These are phyloP conservation scores for Rubia peregrina DNA, from an alignment of 305 asterid genomes.

Conservation along the genomic window DNA sequence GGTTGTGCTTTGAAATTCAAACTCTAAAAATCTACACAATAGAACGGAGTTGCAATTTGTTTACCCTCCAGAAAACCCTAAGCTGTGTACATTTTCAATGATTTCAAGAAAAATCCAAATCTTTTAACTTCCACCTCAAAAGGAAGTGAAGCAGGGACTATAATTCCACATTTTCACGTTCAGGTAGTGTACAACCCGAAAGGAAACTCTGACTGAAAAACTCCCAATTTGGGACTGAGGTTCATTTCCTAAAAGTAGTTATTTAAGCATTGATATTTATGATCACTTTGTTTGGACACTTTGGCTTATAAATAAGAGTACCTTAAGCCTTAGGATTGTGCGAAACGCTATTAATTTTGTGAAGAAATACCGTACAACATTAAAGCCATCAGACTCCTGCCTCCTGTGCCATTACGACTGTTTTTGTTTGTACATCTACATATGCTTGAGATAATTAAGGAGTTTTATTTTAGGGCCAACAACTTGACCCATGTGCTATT, in stretches of 20 bases:
- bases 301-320: constrained; percentile 3
- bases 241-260: constrained; percentile 20
- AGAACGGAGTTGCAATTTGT: neutral
- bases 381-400: constrained; percentile 10
- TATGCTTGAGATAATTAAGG: too few relatives aligned
- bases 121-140: neutral
- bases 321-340: constrained; percentile 15
- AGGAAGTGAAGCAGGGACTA: neutral
- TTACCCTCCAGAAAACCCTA: neutral
- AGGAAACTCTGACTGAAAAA: constrained; percentile 11
- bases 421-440: too few relatives aligned
- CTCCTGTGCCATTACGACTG: neutral
- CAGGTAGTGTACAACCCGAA: constrained; percentile 11
- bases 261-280: constrained; percentile 15
- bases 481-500: too few relatives aligned
- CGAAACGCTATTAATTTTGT: constrained; percentile 9
- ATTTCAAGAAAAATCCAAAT: constrained; percentile 1
- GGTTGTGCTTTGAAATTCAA: too few relatives aligned
- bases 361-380: constrained; percentile 19
- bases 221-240: constrained; percentile 9
- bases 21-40: neutral
- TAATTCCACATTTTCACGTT: constrained; percentile 11
- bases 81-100: neutral
- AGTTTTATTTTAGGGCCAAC: too few relatives aligned
- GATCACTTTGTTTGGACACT: constrained; percentile 19